Evolutionary conservation across 495 filamentous ascomycete species (phyloP), one percentile per base, ranked within the genome.

Genomic region (Penicillium diatomitis): DNA sequence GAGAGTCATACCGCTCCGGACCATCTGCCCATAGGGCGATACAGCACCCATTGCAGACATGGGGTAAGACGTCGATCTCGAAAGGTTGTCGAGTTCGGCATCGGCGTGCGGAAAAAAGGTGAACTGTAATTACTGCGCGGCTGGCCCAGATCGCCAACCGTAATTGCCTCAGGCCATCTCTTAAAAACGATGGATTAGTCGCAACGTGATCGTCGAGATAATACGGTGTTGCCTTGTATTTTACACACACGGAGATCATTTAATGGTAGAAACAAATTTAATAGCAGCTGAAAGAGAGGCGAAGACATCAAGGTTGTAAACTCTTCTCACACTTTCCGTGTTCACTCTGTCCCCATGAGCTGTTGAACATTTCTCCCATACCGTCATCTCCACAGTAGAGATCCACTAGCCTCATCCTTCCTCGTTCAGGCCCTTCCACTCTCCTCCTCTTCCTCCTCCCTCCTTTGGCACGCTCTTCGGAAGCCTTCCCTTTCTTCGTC

Each of bases 41-140:
- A 70, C 46, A 48, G 61, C 51, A 52, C 56, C 65, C 65, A 71
- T 68, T 60, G 67, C 64, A 59, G 68, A 66, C 67, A 67, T 69
- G 49, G 50, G 38, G 52, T 52, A 33, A 47, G 40, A 12, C 44
- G 53, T 51, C 49, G 50, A 38, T 52, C 33, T 37, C 3, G 6
- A 36, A n/a, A 35, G 29, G 11, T 37, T 34, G 44, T 48, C 40
- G 47, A 53, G 37, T 20, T 42, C 38, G 38, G 20, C 20, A 20
- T 20, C 20, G 20, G 20, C 20, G 38, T 39, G 44, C 46, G 54
- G 55, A 64, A 65, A 65, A 67, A 69, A 69, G 61, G 58, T 58
- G 46, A 53, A 63, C 49, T 48, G 52, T 57, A 32, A 32, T 40
- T 40, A 38, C 46, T 62, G 62, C 66, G 52, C 36, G 45, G 30